Base-by-base conservation (phyloP, 2,329 filamentous ascomycete species). In the Drechmeria coniospora region DNA sequence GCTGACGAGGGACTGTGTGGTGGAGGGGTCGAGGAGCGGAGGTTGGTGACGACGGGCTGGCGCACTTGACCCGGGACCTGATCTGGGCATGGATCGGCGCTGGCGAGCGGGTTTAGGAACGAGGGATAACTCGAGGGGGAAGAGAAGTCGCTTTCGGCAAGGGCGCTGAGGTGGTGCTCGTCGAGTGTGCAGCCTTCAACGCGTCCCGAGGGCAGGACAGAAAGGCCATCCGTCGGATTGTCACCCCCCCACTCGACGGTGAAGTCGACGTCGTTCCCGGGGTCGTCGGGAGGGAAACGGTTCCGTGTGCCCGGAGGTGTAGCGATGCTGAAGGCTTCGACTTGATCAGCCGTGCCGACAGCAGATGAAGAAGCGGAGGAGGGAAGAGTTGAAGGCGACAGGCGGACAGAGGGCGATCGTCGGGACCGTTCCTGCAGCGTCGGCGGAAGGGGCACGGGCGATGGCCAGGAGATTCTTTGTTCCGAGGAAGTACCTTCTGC, bases 121-220 rank as follows among this genome's bases (percentile, higher is more conserved):
- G 43, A 36, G 5, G 50, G 48, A 27, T 54, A 54, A 10, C 36
- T 43, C 13, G 53, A 53, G 14, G 51, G 51, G 3, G 52, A 55
- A 8, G 50, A 54, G 29, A 51, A 51, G 10, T 50, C 42, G 27
- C 32, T 33, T 21, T 45, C 41, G 22, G 38, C 33, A 15, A 55
- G 29, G n/a, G 32, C 36, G 22, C 28, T 29, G 13, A 54, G 34
- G 20, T 40, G 41, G 11, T 36, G 30, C 22, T 47, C 39, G 15
- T 49, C 43, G 9, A 26, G 14, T 5, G 13, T 17, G 16, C 27
- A 6, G 12, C 7, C 17, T n/a, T 8, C 25, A 8, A 25, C 16
- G 9, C 18, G 17, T 12, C 14, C 13, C 12, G 29, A 8, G 8
- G 26, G 15, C 22, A 21, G 14, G 14, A 16, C 8, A 12, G 26